A percentile compares a stretch with the other conserved stretches of the same genome.
Conservation (phyloP, 805 yeast species). For the Candida fluviatilis region DNA sequence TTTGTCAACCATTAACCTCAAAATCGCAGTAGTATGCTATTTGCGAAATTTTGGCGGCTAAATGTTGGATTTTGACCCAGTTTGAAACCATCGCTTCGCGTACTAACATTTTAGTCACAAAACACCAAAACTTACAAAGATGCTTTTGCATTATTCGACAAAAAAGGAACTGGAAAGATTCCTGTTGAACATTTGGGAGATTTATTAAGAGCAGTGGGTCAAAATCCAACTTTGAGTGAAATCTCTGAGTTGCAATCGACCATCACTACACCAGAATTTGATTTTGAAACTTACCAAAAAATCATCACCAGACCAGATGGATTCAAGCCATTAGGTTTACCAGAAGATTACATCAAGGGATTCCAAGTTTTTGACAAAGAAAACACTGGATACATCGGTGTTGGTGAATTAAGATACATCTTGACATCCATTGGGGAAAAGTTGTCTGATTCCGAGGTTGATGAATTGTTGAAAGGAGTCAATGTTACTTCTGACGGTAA, state of each 20-base stretch:
- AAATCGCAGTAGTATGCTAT: too few species aligned
- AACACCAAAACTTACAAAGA: slow-evolving; percentile 62
- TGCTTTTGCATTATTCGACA: slow-evolving; percentile 95
- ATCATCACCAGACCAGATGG: slow-evolving; percentile 84
- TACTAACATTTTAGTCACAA: slow-evolving; percentile 28
- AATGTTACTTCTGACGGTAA: slow-evolving; percentile 90
- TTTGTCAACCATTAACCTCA: too few species aligned
- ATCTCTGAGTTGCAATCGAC: slow-evolving; percentile 47
- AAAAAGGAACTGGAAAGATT: slow-evolving; percentile 91
- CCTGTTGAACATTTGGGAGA: slow-evolving; percentile 85
- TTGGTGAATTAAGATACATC: slow-evolving; percentile 93
- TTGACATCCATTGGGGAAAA: slow-evolving; percentile 96
- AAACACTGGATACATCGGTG: slow-evolving; percentile 91
- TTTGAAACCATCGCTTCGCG: too few species aligned
- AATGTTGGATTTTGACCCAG: too few species aligned
- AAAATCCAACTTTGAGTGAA: slow-evolving; percentile 93
- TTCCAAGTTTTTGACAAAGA: slow-evolving; percentile 98
- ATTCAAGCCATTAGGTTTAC: slow-evolving; percentile 81
- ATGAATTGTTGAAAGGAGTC: slow-evolving; percentile 93
- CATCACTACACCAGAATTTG: slow-evolving; percentile 51
- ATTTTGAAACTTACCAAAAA: slow-evolving; percentile 71
- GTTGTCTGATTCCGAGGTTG: slow-evolving; percentile 85
- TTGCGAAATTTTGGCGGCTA: too few species aligned
- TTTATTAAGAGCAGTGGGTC: slow-evolving; percentile 93
- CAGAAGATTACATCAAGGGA: slow-evolving; percentile 82